A percentile compares a stretch with the other conserved stretches of the same genome.
Evolutionary conservation across 164 flowering plant genomes (phyloP).

Genomic region (Taxillus chinensis): DNA sequence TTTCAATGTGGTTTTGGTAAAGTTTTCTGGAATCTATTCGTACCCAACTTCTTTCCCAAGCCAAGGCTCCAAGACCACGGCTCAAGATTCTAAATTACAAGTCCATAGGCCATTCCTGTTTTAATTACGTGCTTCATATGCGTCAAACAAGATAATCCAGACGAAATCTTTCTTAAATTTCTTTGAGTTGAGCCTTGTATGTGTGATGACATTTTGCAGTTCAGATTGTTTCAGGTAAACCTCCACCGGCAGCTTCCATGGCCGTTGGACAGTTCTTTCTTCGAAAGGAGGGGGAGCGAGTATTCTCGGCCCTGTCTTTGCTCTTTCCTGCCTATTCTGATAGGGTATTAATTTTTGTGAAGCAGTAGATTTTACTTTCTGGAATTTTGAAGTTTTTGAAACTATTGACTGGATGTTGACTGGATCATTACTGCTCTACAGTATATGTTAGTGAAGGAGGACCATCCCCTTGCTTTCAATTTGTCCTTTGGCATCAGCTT

Average conservation of each 20-base stretch:
- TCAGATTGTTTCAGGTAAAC: constrained; percentile 92
- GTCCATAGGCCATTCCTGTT: no score
- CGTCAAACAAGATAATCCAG: no score
- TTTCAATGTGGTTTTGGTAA: no score
- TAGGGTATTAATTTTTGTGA: constrained; percentile 38
- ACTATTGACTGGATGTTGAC: constrained; percentile 6
- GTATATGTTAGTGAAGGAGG: constrained; percentile 70
- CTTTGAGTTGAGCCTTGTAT: not conserved
- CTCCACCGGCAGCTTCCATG: constrained; percentile 98
- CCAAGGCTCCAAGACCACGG: no score
- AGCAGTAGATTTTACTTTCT: constrained; percentile 5
- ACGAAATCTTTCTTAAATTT: no score
- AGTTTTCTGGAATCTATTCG: no score
- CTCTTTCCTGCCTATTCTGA: constrained; percentile 45
- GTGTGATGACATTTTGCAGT: constrained; percentile 14
- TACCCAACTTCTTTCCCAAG: no score
- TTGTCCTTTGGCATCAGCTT: constrained; percentile 70
- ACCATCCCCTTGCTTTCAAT: constrained; percentile 81
- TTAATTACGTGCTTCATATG: no score
- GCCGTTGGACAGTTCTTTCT: constrained; percentile 98
- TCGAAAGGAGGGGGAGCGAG: constrained; percentile 58
- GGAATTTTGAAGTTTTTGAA: constrained; percentile 3
- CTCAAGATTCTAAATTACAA: no score
- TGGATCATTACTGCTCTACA: constrained; percentile 21
- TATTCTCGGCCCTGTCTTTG: constrained; percentile 44